phyloP scores from a whole-genome alignment of 345 rosid species.

The Euphorbia lathyris region DNA sequence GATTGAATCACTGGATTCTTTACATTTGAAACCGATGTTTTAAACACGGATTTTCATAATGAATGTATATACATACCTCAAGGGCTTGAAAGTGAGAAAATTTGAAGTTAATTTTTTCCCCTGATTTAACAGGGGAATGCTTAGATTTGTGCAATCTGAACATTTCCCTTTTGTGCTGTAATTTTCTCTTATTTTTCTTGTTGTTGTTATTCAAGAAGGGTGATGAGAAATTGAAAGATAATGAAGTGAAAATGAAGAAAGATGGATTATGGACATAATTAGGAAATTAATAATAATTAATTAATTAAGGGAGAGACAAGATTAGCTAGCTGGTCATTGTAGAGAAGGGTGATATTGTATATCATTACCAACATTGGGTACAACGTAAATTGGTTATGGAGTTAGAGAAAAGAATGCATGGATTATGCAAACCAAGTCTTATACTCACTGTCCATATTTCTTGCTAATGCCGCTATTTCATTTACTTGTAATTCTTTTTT shows the following conservation, averaged over 20 bases:
- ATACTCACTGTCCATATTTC: no score
- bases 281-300: background rate
- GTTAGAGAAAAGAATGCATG: constrained; percentile 12
- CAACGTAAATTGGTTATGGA: constrained; percentile 11
- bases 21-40: no score
- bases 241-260: background rate
- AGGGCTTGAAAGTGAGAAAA: constrained; percentile 45
- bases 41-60: no score
- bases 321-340: constrained; percentile 37
- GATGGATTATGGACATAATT: no score
- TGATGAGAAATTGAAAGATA: background rate
- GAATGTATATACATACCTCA: constrained; percentile 28
- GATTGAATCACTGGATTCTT: no score
- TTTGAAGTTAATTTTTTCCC: constrained; percentile 47
- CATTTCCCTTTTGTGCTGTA: constrained; percentile 24
- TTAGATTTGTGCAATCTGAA: constrained; percentile 42
- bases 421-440: background rate
- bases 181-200: no score
- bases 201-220: background rate
- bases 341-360: constrained; percentile 11
- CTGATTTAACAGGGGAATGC: constrained; percentile 25
- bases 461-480: no score
- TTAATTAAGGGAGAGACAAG: constrained; percentile 1
- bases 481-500: no score
- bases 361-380: constrained; percentile 28